These are phyloP conservation scores for Schizopora paradoxa DNA, from an alignment of 1,284 basidiomycete species.

Conservation along the genomic window DNA sequence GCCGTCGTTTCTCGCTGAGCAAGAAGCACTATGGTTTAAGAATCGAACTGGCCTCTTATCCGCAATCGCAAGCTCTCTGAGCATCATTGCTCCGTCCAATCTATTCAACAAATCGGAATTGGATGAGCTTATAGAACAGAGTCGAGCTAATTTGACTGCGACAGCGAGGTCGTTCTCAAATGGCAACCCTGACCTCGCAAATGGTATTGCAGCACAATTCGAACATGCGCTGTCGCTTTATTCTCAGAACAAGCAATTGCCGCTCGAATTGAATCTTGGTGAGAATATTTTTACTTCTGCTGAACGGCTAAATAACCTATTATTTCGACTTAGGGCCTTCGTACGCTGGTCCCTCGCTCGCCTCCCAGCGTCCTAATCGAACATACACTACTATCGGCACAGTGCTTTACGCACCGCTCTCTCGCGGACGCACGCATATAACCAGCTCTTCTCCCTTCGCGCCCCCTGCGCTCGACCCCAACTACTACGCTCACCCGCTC, in stretches of 20 bases:
- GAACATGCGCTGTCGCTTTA: slow-evolving; percentile 13
- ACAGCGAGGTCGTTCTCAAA: slow-evolving; percentile 14
- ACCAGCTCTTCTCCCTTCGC: slow-evolving; percentile 8
- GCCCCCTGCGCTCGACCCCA: slow-evolving; percentile 14
- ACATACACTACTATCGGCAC: slow-evolving; percentile 17
- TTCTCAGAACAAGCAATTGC: slow-evolving; percentile 9
- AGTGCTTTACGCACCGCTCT: slow-evolving; percentile 17
- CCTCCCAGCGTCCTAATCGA: slow-evolving; percentile 9
- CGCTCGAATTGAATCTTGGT: slow-evolving; percentile 17
- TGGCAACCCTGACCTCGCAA: slow-evolving; percentile 15
- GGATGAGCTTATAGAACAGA: slow-evolving; percentile 3
- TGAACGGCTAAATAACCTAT: no score
- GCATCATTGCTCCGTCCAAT: slow-evolving; percentile 15
- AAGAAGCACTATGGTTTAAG: slow-evolving; percentile 16
- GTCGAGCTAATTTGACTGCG: slow-evolving; percentile 1
- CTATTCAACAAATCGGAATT: slow-evolving; percentile 13
- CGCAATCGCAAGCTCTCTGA: slow-evolving; percentile 15
- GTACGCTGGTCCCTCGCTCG: slow-evolving; percentile 16
- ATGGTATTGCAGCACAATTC: slow-evolving; percentile 14
- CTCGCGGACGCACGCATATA: slow-evolving; percentile 18
- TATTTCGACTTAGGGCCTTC: slow-evolving; percentile 14
- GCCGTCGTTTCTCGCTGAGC: slow-evolving; percentile 16
- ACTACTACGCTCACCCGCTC: slow-evolving; percentile 17
- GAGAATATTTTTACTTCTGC: not conserved
- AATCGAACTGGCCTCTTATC: slow-evolving; percentile 18